Evolutionary conservation across 371 early-diverging fungal species (phyloP).

Genomic region (Apophysomyces elegans): DNA sequence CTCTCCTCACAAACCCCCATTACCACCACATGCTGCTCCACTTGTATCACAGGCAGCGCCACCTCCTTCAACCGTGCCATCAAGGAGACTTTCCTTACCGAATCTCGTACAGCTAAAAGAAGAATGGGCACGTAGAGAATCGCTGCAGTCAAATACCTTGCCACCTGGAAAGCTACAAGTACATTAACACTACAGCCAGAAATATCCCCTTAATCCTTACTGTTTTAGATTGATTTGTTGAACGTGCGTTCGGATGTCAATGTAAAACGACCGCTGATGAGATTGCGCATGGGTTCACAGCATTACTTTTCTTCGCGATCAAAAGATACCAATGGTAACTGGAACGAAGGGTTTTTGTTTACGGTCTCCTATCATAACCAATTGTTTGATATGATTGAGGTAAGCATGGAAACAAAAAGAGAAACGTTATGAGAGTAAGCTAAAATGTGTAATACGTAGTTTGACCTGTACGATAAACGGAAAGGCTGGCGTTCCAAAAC

Average conservation of each 20-base stretch:
- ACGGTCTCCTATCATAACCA: constrained; percentile 75
- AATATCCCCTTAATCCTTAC: neutral
- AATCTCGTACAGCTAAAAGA: constrained; percentile 32
- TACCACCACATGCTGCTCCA: constrained; percentile 12
- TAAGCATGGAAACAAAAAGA: constrained; percentile 20
- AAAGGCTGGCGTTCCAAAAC: constrained; percentile 42
- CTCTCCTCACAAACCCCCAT: constrained; percentile 12
- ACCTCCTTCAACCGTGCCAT: constrained; percentile 4
- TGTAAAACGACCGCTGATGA: constrained; percentile 35
- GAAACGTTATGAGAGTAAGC: neutral
- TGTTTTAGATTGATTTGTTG: constrained; percentile 39
- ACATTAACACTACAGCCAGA: neutral
- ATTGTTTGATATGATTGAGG: constrained; percentile 71
- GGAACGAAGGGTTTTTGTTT: constrained; percentile 81
- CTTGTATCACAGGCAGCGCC: constrained; percentile 9
- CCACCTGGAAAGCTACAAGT: constrained; percentile 42
- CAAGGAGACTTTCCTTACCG: constrained; percentile 38
- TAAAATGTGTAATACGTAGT: constrained; percentile 24
- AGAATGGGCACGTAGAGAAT: constrained; percentile 34
- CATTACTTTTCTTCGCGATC: constrained; percentile 40
- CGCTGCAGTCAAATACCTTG: constrained; percentile 17
- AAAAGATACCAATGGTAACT: constrained; percentile 56
- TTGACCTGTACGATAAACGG: constrained; percentile 48
- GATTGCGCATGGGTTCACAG: constrained; percentile 41
- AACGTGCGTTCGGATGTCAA: constrained; percentile 38